Evolutionary conservation across 2,329 filamentous ascomycete genomes (phyloP).

Genomic region (Knufia petricola): DNA sequence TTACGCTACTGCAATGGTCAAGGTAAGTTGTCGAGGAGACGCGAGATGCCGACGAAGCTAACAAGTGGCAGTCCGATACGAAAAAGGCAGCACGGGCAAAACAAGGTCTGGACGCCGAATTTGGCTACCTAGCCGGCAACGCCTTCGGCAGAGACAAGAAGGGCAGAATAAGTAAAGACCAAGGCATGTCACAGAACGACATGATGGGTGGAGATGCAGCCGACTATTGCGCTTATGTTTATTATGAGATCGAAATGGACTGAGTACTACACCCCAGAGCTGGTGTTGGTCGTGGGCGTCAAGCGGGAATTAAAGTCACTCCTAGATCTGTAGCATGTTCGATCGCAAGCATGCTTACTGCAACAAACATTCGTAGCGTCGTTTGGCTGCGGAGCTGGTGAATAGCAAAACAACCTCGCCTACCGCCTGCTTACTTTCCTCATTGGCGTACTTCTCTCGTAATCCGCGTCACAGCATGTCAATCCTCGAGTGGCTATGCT

Average conservation of each 20-base stretch:
- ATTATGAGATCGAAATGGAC: constrained; percentile 82
- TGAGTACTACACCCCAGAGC: constrained; percentile 26
- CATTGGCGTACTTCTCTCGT: too few species aligned
- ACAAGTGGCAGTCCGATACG: constrained; percentile 56
- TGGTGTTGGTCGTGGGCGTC: too few species aligned
- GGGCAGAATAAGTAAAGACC: constrained; percentile 82
- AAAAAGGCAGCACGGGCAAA: constrained; percentile 75
- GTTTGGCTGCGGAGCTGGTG: too few species aligned
- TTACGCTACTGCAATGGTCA: constrained; percentile 74
- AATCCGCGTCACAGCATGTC: too few species aligned
- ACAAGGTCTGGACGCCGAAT: constrained; percentile 67
- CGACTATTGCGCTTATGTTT: constrained; percentile 94
- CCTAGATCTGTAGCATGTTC: too few species aligned
- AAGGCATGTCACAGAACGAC: constrained; percentile 66
- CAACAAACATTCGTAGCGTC: too few species aligned
- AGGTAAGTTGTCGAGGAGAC: constrained; percentile 64
- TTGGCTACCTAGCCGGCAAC: constrained; percentile 88
- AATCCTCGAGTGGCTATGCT: too few species aligned
- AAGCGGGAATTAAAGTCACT: too few species aligned
- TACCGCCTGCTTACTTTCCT: too few species aligned
- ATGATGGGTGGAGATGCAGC: constrained; percentile 66
- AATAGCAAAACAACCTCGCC: too few species aligned
- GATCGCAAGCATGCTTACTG: too few species aligned
- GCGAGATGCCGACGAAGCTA: not conserved
- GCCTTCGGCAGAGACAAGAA: constrained; percentile 91